These are phyloP conservation scores for Anthoceros angustus DNA, from an alignment of 225 moss, liverwort and hornwort genomes.

Conservation along the genomic window DNA sequence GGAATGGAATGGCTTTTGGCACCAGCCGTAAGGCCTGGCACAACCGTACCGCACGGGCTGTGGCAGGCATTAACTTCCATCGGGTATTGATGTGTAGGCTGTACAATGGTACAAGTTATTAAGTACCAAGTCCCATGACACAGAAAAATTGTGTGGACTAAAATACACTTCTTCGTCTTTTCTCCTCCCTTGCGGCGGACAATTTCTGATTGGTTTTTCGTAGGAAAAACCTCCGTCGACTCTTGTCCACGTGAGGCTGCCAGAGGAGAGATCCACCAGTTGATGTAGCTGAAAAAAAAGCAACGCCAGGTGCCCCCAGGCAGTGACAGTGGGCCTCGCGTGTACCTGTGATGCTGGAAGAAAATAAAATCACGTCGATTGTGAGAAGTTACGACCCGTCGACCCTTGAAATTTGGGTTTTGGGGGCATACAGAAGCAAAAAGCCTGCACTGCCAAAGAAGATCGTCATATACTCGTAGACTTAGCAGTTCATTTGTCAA, in stretches of 20 bases:
- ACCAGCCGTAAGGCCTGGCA: too few relatives aligned
- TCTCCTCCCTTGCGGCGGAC: constrained; percentile 39
- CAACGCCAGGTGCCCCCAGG: background rate
- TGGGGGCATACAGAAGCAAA: constrained; percentile 78
- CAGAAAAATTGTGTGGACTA: too few relatives aligned
- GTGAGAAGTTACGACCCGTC: constrained; percentile 85
- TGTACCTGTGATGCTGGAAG: constrained; percentile 73
- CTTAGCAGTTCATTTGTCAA: too few relatives aligned
- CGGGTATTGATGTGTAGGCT: too few relatives aligned
- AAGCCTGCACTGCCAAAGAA: constrained; percentile 21
- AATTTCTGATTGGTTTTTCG: constrained; percentile 17
- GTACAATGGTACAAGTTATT: too few relatives aligned
- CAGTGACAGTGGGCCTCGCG: background rate
- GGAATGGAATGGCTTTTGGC: too few relatives aligned
- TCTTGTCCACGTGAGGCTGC: constrained; percentile 87
- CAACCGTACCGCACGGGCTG: too few relatives aligned
- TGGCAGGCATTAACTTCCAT: too few relatives aligned
- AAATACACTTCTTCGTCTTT: too few relatives aligned
- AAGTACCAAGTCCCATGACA: too few relatives aligned
- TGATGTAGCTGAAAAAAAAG: background rate
- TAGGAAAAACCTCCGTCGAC: constrained; percentile 78
- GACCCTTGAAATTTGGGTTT: constrained; percentile 78
- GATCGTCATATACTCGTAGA: too few relatives aligned
- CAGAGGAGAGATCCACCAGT: background rate
- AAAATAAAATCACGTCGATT: constrained; percentile 95